phyloP scores from a whole-genome alignment of 2,329 filamentous ascomycete genomes.

The Cladophialophora psammophila region DNA sequence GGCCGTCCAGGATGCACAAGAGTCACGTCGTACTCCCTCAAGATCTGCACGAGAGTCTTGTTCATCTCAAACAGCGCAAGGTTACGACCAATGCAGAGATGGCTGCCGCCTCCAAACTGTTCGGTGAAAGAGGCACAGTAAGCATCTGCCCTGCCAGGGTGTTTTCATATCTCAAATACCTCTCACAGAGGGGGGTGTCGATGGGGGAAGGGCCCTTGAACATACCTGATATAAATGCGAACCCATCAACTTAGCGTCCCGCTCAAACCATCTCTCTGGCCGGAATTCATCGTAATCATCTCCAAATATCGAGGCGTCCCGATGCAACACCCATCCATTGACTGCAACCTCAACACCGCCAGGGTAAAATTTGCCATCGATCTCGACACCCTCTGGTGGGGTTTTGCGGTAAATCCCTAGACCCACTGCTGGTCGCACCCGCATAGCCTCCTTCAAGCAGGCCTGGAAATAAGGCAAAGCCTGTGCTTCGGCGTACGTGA shows the following conservation, averaged over 20 bases:
- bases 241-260: constrained; percentile 57
- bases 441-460: constrained; percentile 40
- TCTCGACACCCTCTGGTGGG: constrained; percentile 38
- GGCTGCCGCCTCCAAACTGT: constrained; percentile 62
- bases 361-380: constrained; percentile 36
- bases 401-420: constrained; percentile 42
- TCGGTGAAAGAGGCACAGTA: background rate
- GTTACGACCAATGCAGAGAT: constrained; percentile 64
- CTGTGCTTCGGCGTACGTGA: constrained; percentile 38
- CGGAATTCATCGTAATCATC: constrained; percentile 50
- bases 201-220: background rate
- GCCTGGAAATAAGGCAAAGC: constrained; percentile 38
- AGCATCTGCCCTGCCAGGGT: background rate
- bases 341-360: constrained; percentile 36
- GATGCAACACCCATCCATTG: constrained; percentile 53
- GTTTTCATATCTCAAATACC: background rate
- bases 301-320: constrained; percentile 50
- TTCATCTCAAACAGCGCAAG: constrained; percentile 65
- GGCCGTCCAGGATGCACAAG: constrained; percentile 59
- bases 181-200: background rate
- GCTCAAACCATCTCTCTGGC: constrained; percentile 57
- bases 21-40: constrained; percentile 62
- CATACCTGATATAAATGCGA: constrained; percentile 62
- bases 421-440: constrained; percentile 41
- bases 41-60: constrained; percentile 64